Evolutionary conservation across 1,284 basidiomycete species (phyloP).

Genomic region (Heterobasidion parviporum): DNA sequence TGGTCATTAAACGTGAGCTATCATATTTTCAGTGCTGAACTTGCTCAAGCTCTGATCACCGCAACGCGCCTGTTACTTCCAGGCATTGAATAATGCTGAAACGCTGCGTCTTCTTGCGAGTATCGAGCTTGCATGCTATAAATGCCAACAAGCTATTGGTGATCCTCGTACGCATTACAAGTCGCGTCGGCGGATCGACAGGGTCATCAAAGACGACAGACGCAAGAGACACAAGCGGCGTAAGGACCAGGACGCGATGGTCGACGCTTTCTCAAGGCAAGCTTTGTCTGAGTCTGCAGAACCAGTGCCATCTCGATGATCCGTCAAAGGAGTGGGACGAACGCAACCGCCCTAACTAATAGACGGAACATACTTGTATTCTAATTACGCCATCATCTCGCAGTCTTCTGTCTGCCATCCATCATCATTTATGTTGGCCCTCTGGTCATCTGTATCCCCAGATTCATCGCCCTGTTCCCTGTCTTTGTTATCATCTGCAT

Average conservation of each 20-base stretch:
- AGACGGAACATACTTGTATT: constrained; percentile 1
- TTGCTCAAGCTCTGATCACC: neutral
- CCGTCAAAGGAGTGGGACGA: neutral
- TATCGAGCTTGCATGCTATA: constrained; percentile 74
- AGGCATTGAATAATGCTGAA: constrained; percentile 75
- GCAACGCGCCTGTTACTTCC: neutral
- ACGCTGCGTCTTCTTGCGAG: constrained; percentile 70
- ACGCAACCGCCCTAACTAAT: neutral
- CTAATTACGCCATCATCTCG: neutral
- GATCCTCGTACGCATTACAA: constrained; percentile 59
- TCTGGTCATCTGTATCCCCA: neutral
- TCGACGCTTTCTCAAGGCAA: constrained; percentile 52
- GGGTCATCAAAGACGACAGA: constrained; percentile 73
- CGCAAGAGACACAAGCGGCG: constrained; percentile 68
- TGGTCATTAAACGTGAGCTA: constrained; percentile 69
- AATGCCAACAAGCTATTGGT: constrained; percentile 53
- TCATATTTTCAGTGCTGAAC: neutral
- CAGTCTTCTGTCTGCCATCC: neutral
- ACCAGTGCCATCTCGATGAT: neutral
- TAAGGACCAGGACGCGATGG: constrained; percentile 72
- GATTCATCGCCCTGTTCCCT: neutral
- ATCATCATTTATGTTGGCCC: neutral
- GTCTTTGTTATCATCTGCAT: neutral
- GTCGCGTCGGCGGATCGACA: constrained; percentile 59
- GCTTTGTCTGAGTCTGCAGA: constrained; percentile 6